phyloP scores from a whole-genome alignment of 2,329 filamentous ascomycete species.

The Trichoderma sp. region DNA sequence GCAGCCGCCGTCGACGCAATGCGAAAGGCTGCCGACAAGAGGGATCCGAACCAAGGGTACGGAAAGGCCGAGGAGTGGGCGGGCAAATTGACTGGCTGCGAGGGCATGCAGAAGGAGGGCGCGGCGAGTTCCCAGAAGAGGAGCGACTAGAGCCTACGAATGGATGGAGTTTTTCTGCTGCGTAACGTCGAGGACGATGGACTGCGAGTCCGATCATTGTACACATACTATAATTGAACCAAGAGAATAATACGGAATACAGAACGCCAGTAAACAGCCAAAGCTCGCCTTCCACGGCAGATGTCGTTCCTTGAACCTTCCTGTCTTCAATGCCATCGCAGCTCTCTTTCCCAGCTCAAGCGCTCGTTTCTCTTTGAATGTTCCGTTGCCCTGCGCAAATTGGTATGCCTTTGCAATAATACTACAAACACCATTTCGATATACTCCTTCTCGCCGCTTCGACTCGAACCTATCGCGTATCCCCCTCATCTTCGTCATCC shows the following conservation, averaged over 20 bases:
- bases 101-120: slow-evolving; percentile 69
- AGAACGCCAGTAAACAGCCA: neutral
- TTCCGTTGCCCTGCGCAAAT: neutral
- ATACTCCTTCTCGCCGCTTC: neutral
- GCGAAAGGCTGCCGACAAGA: slow-evolving; percentile 60
- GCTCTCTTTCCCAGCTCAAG: neutral
- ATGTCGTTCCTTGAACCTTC: slow-evolving; percentile 9
- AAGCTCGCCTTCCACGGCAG: neutral
- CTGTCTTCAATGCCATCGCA: neutral
- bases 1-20: slow-evolving; percentile 62
- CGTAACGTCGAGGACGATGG: neutral
- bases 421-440: neutral
- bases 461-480: slow-evolving; percentile 5
- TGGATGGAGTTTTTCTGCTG: neutral
- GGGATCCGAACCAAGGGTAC: slow-evolving; percentile 59
- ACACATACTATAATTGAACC: slow-evolving; percentile 10
- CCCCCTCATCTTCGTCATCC: neutral
- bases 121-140: slow-evolving; percentile 46
- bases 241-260: neutral
- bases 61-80: slow-evolving; percentile 67
- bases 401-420: neutral
- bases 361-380: neutral
- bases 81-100: slow-evolving; percentile 65
- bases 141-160: neutral
- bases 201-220: neutral